phyloP scores from a whole-genome alignment of 306 rosid genomes.

The Quercus dentata region DNA sequence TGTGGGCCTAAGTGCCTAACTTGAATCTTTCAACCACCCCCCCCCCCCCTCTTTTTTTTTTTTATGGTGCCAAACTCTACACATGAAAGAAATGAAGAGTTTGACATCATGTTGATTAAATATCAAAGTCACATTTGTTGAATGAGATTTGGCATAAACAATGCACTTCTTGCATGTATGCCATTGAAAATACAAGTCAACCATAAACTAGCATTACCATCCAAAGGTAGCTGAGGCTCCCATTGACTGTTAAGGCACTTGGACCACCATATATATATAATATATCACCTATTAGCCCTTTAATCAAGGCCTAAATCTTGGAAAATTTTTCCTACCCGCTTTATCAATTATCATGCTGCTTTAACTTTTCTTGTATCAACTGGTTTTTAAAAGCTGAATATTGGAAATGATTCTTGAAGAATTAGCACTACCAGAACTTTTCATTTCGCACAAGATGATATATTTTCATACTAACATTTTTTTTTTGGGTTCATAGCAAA shows the following conservation, averaged over 20 bases:
- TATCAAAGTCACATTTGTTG: background rate
- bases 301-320: background rate
- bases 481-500: too few species aligned
- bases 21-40: background rate
- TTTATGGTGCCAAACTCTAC: background rate
- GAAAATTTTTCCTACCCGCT: background rate
- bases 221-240: too few species aligned
- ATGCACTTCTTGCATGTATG: background rate
- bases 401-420: too few species aligned
- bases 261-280: too few species aligned
- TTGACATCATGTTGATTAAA: background rate
- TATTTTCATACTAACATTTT: too few species aligned
- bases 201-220: background rate
- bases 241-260: too few species aligned
- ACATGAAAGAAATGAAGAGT: background rate
- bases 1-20: too few species aligned
- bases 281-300: background rate
- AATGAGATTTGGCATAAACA: background rate
- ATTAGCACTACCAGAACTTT: too few species aligned
- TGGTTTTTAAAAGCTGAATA: too few species aligned
- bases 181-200: background rate
- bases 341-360: too few species aligned
- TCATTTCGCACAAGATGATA: too few species aligned
- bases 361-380: too few species aligned
- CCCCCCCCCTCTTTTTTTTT: accelerated